A percentile compares a stretch with the other conserved stretches of the same genome.
Evolutionary conservation across 352 stramenopile species (phyloP).

Genomic region (Vaucheria bursata): DNA sequence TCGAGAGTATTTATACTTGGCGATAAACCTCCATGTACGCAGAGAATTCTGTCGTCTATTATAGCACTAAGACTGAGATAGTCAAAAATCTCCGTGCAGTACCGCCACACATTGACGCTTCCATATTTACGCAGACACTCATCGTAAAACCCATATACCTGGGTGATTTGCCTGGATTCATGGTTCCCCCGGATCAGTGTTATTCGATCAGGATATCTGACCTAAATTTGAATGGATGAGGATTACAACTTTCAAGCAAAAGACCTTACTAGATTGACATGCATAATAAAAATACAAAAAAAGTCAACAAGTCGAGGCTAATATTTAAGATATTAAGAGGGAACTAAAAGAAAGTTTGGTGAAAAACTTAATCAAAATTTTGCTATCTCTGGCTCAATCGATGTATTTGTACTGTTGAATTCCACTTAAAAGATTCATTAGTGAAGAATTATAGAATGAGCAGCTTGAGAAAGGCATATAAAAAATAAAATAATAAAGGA

Average conservation of each 20-base stretch:
- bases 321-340: no score
- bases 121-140: slow-evolving; percentile 93
- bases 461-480: no score
- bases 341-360: no score
- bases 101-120: slow-evolving; percentile 96
- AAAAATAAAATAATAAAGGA: no score
- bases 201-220: slow-evolving; percentile 95
- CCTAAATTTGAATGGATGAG: slow-evolving; percentile 48
- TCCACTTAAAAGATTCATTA: no score
- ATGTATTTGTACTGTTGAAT: no score
- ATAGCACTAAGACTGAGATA: slow-evolving; percentile 95
- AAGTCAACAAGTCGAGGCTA: no score
- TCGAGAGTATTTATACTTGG: slow-evolving; percentile 92
- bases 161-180: slow-evolving; percentile 93
- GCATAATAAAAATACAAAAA: no score
- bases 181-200: slow-evolving; percentile 98
- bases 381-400: no score
- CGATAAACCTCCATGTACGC: slow-evolving; percentile 95
- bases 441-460: no score
- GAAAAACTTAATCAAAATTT: no score
- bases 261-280: not conserved
- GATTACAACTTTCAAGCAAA: no score
- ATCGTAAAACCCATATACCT: slow-evolving; percentile 98
- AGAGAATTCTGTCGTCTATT: slow-evolving; percentile 99
- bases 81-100: slow-evolving; percentile 99